Base-by-base conservation (phyloP, 176 grass and related monocot species). In the Oryza meridionalis region DNA sequence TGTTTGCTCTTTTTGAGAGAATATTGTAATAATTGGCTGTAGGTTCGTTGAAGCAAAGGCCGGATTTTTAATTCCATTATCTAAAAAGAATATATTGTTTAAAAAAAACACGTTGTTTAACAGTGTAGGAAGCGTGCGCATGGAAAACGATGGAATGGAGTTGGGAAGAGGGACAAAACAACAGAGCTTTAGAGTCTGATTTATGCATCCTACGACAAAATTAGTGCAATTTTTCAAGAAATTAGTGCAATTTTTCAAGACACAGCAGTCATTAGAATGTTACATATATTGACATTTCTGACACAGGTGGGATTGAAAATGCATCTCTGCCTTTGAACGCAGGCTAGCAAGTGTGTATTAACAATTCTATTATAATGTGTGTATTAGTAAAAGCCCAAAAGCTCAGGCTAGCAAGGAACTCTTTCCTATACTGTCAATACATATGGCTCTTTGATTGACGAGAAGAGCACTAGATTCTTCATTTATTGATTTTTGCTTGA, bases 401-500 rank as follows among this genome's bases (percentile, higher is more conserved):
- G 27, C 64, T 9, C 1, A 19, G 14, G 43, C 49, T 11, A 15
- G 19, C 17, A 27, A 9, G 45, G 25, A 13, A n/a, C 32, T 25
- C 67, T n/a, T 71, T 21, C 37, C 38, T 22, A 22, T 14, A 14
- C 19, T 70, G 19, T 72, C 5, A 14, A 70, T 38, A 70, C 13
- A 81, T 69, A 81, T 69, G 67, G 22, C 51, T 42, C 68, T 61
- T 16, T 51, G 49, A 51, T 51, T 51, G 15, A 17, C 4, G 15
- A 51, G 14, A 17, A 6, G 33, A 82, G 49, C 65, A 70, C 47
- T 25, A 70, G 5, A 81, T 81, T 71, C 31, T 9, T 81, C 12
- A 1, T 70, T 81, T 55, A 58, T 59, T 70, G 15, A 17, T 72
- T 72, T 6, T 82, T 72, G 35, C 50, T 58, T 59, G 21, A 70